Base-by-base conservation (phyloP, 306 rosid species). In the Medicago lupulina region DNA sequence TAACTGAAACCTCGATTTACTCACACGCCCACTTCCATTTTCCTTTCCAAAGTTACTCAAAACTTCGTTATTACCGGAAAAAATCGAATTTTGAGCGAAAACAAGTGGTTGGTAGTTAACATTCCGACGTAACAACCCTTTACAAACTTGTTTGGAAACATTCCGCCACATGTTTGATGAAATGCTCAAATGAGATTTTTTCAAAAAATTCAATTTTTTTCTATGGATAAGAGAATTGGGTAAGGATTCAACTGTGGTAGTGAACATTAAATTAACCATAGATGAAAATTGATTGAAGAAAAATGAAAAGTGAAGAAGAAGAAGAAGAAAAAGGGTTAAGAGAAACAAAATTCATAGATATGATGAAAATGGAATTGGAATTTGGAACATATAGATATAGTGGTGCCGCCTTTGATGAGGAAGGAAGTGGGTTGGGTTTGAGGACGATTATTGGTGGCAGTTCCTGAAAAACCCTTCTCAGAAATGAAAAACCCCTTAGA, bases 161-260 rank as follows among this genome's bases (percentile, higher is more conserved):
- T 57, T 86, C 17, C 83, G 87, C 93, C 93, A 95, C 93, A 92
- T 79, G 80, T 73, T 81, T 50, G 98, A 63, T 15, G 86, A 83
- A 70, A 88, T 74, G 87, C 70, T 73, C 2, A 80, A 76, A 50
- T 80, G 85, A 62, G 77, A 61, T 17, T 25, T 65, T 21, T 28
- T 85, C 12, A 25, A 77, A 72, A 38, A 34, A 1, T 15, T 8
- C 60, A 79, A 25, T 2, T 43, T 82, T 4, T 11, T 11, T 28
- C 74, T 68, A 23, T 74, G 74, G 59, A 53, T 51, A 3, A 70
- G 82, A 71, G 36, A 67, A 71, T 81, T 25, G 15, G 77, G 14
- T 58, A 78, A 61, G 62, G 76, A 62, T 75, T 43, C 64, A 68
- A 50, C 4, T 59, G 72, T 8, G 41, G 54, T 68, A 86, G 38